Evolutionary conservation across 129 eudicot genomes (phyloP).

Genomic region (Tagetes patula): DNA sequence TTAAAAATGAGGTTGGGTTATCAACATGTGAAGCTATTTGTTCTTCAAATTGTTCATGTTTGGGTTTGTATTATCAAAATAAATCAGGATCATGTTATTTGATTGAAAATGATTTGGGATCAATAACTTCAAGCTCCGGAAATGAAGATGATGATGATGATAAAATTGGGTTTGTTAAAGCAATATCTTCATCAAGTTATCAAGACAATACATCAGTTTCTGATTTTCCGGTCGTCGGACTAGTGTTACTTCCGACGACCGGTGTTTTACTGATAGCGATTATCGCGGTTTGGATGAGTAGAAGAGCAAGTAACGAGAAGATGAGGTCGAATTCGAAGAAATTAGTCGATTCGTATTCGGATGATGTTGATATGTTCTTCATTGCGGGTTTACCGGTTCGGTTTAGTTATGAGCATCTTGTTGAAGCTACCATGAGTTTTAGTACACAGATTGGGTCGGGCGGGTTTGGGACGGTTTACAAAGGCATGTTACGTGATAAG

Average conservation of each 20-base stretch:
- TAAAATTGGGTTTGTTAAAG: constrained; percentile 57
- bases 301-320: constrained; percentile 30
- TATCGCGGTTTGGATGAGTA: constrained; percentile 38
- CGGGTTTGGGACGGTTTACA: constrained; percentile 77
- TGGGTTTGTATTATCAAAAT: constrained; percentile 57
- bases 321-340: constrained; percentile 29
- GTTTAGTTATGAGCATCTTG: constrained; percentile 51
- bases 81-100: constrained; percentile 65
- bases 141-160: constrained; percentile 28
- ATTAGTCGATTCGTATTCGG: constrained; percentile 6
- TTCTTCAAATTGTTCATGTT: constrained; percentile 60
- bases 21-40: constrained; percentile 63
- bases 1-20: constrained; percentile 29
- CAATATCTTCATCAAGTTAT: constrained; percentile 21
- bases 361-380: constrained; percentile 42
- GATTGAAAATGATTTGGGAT: constrained; percentile 54
- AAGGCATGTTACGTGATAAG: constrained; percentile 60
- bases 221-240: constrained; percentile 45
- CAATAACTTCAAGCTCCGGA: constrained; percentile 38
- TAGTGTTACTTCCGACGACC: constrained; percentile 56
- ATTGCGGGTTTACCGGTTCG: constrained; percentile 78
- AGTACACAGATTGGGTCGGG: constrained; percentile 68
- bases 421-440: constrained; percentile 58
- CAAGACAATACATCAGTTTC: background rate
- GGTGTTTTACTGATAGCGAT: constrained; percentile 39